These are phyloP conservation scores for Penicillium sp. DNA, from an alignment of 2,329 filamentous ascomycete species.

Conservation along the genomic window DNA sequence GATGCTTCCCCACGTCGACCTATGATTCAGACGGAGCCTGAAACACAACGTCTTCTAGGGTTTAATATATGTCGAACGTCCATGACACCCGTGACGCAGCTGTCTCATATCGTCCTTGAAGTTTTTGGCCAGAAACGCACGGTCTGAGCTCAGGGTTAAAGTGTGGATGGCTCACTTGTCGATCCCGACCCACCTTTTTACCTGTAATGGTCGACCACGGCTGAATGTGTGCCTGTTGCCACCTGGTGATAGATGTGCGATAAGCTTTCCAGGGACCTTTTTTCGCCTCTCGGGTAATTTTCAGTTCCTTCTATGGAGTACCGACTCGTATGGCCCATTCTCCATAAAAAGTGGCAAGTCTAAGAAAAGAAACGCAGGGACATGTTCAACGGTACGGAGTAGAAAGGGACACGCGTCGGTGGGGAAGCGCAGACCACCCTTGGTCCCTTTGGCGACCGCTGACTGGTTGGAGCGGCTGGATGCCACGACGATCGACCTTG, in stretches of 20 bases:
- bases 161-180: slow-evolving; percentile 13
- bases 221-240: slow-evolving; percentile 5
- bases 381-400: too few species aligned
- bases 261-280: slow-evolving; percentile 16
- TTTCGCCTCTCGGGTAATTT: neutral
- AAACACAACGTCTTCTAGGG: neutral
- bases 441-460: slow-evolving; percentile 9
- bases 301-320: too few species aligned
- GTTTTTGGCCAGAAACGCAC: neutral
- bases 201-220: slow-evolving; percentile 9
- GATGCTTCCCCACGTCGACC: neutral
- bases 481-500: slow-evolving; percentile 17
- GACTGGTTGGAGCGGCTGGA: slow-evolving; percentile 16
- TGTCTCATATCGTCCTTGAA: slow-evolving; percentile 9
- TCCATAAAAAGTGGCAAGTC: neutral
- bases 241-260: slow-evolving; percentile 6
- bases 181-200: slow-evolving; percentile 17
- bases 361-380: neutral
- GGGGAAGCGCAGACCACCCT: slow-evolving; percentile 14
- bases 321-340: too few species aligned
- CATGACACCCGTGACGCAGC: slow-evolving; percentile 15
- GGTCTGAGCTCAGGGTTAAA: slow-evolving; percentile 9
- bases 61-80: slow-evolving; percentile 18
- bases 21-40: neutral
- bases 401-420: slow-evolving; percentile 22